Base-by-base conservation (phyloP, 169 alveolate species). In the Plasmodium cynomolgi region DNA sequence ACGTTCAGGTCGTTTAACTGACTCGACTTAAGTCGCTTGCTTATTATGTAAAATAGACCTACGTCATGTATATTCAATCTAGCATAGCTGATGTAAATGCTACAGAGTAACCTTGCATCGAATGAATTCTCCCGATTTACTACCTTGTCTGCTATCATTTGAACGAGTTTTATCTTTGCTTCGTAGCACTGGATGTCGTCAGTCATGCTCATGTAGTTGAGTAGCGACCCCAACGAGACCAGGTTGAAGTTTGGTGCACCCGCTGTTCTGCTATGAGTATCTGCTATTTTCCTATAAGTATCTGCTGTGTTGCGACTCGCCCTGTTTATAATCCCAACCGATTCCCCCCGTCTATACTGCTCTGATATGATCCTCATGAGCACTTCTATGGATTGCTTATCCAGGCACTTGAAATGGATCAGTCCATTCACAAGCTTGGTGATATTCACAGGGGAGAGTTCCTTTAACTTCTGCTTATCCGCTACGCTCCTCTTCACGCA, bases 161-260 rank as follows among this genome's bases (percentile, higher is more conserved):
- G 56, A 0, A 86, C 54, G 4, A 86, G 83, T 13, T 56, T 50
- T 3, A 86, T 56, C 41, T 86, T 86, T 37, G 81, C 17, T 37
- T 86, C 81, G 68, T 86, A 86, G 17, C 81, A 75, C 44, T 86
- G 93, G 5, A 86, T 86, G 47, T 86, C 85, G 11, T 86, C 85
- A 9, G 93, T 86, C 17, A 29, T 15, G 71, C 93, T 86, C 86
- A 86, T 86, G 33, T 77, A 86, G 29, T 86, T 86, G 8, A 86
- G 39, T 3, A 86, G 41, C 4, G 88, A 75, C 2, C 85, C 71
- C 1, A 86, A 26, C 11, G 86, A 86, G 29, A 86, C 31, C n/a
- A 86, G 29, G 44, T 86, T 86, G 68, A 86, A 77, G n/a, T 54
- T 54, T n/a, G 26, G 50, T 9, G 20, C 62, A 15, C 41, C 86